Evolutionary conservation across 2,329 filamentous ascomycete species (phyloP), one percentile per base, ranked within the genome.

Genomic region (Aureobasidium leucospermi): DNA sequence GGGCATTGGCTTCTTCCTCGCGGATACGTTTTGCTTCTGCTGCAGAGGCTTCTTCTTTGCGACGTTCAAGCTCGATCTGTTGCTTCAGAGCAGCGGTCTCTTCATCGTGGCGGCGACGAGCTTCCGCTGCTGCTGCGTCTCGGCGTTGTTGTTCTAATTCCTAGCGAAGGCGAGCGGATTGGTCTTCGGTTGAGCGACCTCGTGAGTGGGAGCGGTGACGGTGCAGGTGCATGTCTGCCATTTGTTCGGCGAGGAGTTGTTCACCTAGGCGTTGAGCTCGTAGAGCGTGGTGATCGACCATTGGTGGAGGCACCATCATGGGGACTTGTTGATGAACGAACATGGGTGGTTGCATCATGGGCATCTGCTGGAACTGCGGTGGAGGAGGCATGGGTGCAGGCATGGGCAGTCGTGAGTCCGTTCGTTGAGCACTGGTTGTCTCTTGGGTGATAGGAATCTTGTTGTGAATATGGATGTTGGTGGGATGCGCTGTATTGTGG

Each of bases 391-490:
- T 48, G 31, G 55, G 55, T 23, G 55, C 55, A 2, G 45, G 16
- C 36, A 42, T 41, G 23, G 41, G 55, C 1, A 31, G 43, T 16
- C 41, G 53, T 5, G 16, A 23, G 31, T 57, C 53, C 28, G 53
- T 16, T 19, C 53, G 41, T 9, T 58, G 45, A n/a, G 56, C 61
- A 13, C 52, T 61, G n/a, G 60, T 61, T 13, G 60, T 62, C 53
- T 63, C 65, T 62, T 73, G 71, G 56, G 69, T 69, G 58, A 58
- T 28, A n/a, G 55, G 55, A 32, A 73, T 72, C 58, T 73, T 74
- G 66, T 78, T 78, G 69, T 76, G 74, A 62, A 78, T 76, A 64
- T 75, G 76, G 63, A 78, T 73, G 55, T 49, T 58, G 48, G 75
- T 73, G 16, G 76, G 76, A n/a, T 68, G 69, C 13, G 75, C 75